These are phyloP conservation scores for Pseudonitzschia multiseries DNA, from an alignment of 108 stramenopile genomes.

Conservation along the genomic window DNA sequence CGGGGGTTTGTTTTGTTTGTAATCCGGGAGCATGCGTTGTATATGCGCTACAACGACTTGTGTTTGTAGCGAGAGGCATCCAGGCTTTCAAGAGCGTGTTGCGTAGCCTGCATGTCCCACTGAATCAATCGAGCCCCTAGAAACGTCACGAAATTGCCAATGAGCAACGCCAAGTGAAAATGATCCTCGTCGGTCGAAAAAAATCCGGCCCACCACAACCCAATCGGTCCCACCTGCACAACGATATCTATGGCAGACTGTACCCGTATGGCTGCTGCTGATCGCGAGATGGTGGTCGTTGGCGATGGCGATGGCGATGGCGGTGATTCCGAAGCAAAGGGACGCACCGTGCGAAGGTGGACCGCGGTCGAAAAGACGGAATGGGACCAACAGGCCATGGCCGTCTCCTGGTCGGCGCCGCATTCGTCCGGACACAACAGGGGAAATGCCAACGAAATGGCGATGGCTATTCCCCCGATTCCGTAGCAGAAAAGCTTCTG, in stretches of 20 bases:
- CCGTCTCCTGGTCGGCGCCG: background rate
- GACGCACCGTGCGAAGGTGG: slow-evolving; percentile 8
- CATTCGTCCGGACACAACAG: slow-evolving; percentile 39
- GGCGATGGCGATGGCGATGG: background rate
- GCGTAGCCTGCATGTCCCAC: slow-evolving; percentile 34
- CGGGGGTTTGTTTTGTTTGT: no score
- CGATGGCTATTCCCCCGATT: slow-evolving; percentile 22
- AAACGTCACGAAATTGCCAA: slow-evolving; percentile 34
- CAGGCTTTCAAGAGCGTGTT: slow-evolving; percentile 19
- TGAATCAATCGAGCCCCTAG: slow-evolving; percentile 21
- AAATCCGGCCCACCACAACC: slow-evolving; percentile 22
- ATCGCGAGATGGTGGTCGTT: background rate
- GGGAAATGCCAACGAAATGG: slow-evolving; percentile 26
- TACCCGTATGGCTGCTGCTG: no score
- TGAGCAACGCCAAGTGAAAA: slow-evolving; percentile 31
- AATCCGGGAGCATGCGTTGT: no score
- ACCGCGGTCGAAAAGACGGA: slow-evolving; percentile 5
- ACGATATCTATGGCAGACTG: background rate
- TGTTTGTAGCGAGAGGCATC: slow-evolving; percentile 32
- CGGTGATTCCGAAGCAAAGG: background rate
- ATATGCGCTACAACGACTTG: slow-evolving; percentile 23
- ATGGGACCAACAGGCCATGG: slow-evolving; percentile 28
- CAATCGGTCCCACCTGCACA: slow-evolving; percentile 8
- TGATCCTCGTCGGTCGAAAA: slow-evolving; percentile 25
- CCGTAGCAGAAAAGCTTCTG: slow-evolving; percentile 20